Percentiles rank a stretch among this genome's conserved stretches.
Conservation (phyloP, 805 yeast genomes). For the Pachysolen tannophilus region DNA sequence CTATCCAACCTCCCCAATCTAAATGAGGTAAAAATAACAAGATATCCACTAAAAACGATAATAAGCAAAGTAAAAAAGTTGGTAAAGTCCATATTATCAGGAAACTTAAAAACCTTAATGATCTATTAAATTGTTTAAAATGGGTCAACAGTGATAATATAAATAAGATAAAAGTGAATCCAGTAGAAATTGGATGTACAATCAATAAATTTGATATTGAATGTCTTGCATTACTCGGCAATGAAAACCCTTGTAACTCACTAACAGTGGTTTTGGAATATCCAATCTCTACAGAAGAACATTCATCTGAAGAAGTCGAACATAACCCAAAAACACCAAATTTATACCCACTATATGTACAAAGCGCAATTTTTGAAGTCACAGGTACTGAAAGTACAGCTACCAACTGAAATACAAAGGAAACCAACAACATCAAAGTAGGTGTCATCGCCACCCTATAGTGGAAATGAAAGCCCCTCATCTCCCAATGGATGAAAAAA, state of each 20-base stretch:
- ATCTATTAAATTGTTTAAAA: constrained; percentile 21
- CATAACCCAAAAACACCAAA: constrained; percentile 75
- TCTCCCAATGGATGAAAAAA: too few species aligned
- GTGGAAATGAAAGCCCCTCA: constrained; percentile 6
- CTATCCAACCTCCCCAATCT: constrained; percentile 81
- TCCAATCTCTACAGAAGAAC: constrained; percentile 37
- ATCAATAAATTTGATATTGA: constrained; percentile 52
- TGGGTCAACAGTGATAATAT: constrained; percentile 31
- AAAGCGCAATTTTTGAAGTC: constrained; percentile 37
- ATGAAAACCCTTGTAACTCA: constrained; percentile 30
- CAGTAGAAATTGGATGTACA: constrained; percentile 61
- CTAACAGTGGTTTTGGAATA: constrained; percentile 25
- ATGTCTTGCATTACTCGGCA: constrained; percentile 54
- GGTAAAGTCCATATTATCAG: constrained; percentile 56
- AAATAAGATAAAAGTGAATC: constrained; percentile 41
- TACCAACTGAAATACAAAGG: constrained; percentile 50
- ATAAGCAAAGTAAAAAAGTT: constrained; percentile 57
- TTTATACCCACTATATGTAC: constrained; percentile 37
- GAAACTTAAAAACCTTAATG: constrained; percentile 37
- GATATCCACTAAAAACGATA: constrained; percentile 78
- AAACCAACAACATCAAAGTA: constrained; percentile 30
- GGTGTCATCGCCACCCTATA: constrained; percentile 8
- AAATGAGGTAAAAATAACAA: constrained; percentile 69
- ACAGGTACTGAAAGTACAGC: constrained; percentile 59
- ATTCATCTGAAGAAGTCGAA: constrained; percentile 20